phyloP scores from a whole-genome alignment of 441 rosid genomes.

The Syzygium malaccense region DNA sequence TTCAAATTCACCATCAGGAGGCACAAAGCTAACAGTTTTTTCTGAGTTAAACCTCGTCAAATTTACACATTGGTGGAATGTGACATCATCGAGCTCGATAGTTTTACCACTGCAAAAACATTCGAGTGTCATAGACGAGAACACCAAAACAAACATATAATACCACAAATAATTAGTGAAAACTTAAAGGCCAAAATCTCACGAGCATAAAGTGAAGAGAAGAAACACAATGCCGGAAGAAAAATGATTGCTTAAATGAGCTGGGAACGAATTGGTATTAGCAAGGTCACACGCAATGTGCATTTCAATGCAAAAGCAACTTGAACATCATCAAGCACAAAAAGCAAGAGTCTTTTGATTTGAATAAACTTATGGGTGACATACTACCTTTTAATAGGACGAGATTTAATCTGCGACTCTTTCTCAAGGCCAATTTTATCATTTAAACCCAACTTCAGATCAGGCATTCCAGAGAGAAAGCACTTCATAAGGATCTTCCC shows the following conservation, averaged over 20 bases:
- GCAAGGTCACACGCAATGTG: background rate
- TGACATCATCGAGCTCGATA: constrained; percentile 98
- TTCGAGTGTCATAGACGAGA: background rate
- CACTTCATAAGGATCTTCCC: constrained; percentile 99
- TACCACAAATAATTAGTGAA: background rate
- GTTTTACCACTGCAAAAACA: constrained; percentile 85
- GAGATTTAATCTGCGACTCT: constrained; percentile 92
- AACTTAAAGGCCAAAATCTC: background rate
- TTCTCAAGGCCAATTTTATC: constrained; percentile 99
- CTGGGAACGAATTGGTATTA: background rate
- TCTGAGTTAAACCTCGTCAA: constrained; percentile 97
- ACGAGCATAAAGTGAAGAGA: background rate
- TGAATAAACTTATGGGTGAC: background rate
- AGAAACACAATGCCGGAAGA: background rate
- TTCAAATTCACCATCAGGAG: constrained; percentile 99
- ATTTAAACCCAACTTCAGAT: constrained; percentile 95
- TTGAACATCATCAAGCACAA: background rate
- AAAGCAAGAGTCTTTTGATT: background rate
- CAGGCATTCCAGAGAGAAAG: constrained; percentile 99
- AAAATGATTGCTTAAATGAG: background rate
- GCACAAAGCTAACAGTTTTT: constrained; percentile 98
- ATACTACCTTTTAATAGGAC: constrained; percentile 85
- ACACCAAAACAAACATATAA: background rate
- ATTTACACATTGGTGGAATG: constrained; percentile 97
- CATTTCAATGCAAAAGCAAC: background rate